These are phyloP conservation scores for Juglanconis juglandina DNA, from an alignment of 2,329 filamentous ascomycete species.

Conservation along the genomic window DNA sequence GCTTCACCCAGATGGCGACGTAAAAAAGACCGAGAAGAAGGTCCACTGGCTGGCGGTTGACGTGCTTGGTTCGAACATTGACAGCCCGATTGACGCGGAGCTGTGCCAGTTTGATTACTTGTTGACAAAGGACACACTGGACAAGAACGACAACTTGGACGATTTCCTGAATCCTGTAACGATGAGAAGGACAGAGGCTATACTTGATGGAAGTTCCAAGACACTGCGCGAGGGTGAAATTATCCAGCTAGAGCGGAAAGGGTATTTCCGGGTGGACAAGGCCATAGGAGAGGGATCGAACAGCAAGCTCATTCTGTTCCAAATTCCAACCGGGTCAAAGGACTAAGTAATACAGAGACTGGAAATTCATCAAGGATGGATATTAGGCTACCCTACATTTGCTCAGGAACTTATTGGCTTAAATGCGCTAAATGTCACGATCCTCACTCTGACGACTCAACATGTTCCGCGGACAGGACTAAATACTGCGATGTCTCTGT, in stretches of 20 bases:
- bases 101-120: conserved; percentile 94
- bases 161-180: conserved; percentile 77
- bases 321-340: conserved; percentile 49
- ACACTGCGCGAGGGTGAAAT: conserved; percentile 83
- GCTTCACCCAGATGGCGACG: conserved; percentile 87
- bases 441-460: no score
- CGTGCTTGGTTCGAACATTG: no score
- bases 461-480: no score
- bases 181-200: conserved; percentile 67
- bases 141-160: conserved; percentile 81
- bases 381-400: no score
- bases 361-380: no score
- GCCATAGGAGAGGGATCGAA: conserved; percentile 49
- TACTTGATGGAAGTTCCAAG: conserved; percentile 77
- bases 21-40: conserved; percentile 96
- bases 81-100: conserved; percentile 50
- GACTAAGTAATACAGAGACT: no score
- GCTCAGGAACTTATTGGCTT: no score
- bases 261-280: conserved; percentile 84
- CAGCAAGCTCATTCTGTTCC: conserved; percentile 53
- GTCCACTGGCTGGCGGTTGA: conserved; percentile 81
- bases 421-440: no score
- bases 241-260: conserved; percentile 91
- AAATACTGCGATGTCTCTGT: no score
- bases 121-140: conserved; percentile 90